Percentiles rank a stretch among this genome's conserved stretches.
Evolutionary conservation across 176 grass and related monocot genomes (phyloP).

Genomic region (Alloteropsis semialata): DNA sequence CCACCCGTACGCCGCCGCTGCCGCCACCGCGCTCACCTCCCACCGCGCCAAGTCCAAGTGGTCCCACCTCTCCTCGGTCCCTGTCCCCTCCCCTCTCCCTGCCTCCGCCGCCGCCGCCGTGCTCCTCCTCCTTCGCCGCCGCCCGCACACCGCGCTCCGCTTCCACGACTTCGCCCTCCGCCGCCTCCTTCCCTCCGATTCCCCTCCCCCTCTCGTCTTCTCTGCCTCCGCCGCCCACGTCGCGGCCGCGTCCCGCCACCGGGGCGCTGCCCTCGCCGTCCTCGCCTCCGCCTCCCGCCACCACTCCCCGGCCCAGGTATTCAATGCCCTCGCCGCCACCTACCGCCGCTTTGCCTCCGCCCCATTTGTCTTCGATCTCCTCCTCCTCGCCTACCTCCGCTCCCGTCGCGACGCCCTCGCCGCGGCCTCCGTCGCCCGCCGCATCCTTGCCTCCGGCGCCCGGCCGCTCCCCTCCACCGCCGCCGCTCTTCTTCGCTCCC

Average conservation of each 20-base stretch:
- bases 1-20: constrained; percentile 1
- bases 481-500: neutral
- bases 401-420: constrained; percentile 11
- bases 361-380: constrained; percentile 3
- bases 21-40: constrained; percentile 12
- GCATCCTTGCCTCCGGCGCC: constrained; percentile 9
- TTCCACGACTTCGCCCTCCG: constrained; percentile 4
- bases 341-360: constrained; percentile 7
- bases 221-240: constrained; percentile 5
- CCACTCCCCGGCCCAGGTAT: neutral
- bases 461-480: constrained; percentile 1
- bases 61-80: neutral
- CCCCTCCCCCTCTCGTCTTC: constrained; percentile 7
- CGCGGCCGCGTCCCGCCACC: neutral
- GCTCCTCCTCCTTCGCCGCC: constrained; percentile 8
- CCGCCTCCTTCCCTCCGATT: neutral
- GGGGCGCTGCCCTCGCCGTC: neutral
- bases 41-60: constrained; percentile 23
- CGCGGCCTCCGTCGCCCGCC: constrained; percentile 11
- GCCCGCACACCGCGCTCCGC: constrained; percentile 7
- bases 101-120: neutral
- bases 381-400: constrained; percentile 3
- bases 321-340: constrained; percentile 4
- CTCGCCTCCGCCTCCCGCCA: constrained; percentile 8
- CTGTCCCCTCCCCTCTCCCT: neutral